A percentile compares a stretch with the other conserved stretches of the same genome.
Conservation (phyloP, 208 protist species). For the Leishmania martiniquensis region DNA sequence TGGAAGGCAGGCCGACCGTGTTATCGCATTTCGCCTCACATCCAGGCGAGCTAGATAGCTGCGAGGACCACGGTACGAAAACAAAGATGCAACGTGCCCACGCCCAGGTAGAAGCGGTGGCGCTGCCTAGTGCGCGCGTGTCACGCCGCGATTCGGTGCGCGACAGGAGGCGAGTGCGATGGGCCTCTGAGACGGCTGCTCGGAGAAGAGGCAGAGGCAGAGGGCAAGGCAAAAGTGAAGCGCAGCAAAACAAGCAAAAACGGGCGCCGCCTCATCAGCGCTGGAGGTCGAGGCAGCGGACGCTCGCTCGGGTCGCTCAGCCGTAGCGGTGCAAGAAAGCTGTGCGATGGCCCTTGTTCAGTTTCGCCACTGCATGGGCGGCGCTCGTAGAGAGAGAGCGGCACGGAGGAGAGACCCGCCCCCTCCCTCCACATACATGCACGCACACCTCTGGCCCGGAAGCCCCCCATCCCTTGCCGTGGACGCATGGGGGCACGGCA, state of each 20-base stretch:
- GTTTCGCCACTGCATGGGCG: background rate
- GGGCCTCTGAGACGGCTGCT: background rate
- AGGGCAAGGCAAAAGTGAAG: background rate
- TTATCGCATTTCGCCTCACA: background rate
- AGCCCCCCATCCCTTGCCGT: too few species aligned
- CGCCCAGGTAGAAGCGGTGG: background rate
- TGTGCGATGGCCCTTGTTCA: background rate
- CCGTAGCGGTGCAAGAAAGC: background rate
- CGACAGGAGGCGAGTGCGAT: background rate
- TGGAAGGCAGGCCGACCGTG: background rate
- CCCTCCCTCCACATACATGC: too few species aligned
- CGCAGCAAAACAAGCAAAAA: background rate
- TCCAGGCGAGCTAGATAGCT: background rate
- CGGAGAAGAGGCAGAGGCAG: background rate
- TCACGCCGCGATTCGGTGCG: background rate
- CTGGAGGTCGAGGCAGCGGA: too few species aligned
- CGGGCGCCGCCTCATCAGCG: too few species aligned
- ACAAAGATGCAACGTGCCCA: background rate
- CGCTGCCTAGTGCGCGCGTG: background rate
- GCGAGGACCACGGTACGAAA: background rate
- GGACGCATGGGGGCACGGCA: background rate
- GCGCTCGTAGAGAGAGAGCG: background rate
- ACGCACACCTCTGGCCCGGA: too few species aligned
- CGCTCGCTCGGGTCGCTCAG: too few species aligned
- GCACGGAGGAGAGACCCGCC: background rate